Conservation (phyloP, 805 yeast genomes). For the Komagataella ulmi region DNA sequence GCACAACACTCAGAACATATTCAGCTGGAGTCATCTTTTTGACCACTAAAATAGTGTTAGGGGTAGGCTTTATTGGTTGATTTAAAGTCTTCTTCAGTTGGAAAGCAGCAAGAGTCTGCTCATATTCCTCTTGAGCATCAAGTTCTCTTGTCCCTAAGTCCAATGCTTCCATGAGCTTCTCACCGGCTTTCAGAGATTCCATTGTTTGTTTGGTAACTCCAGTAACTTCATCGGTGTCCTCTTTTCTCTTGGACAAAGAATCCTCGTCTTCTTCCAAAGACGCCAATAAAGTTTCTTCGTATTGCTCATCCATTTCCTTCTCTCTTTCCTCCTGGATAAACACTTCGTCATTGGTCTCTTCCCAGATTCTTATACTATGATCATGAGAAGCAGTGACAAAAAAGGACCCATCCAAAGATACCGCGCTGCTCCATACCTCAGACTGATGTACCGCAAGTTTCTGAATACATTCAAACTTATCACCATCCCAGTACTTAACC, state of each 20-base stretch:
- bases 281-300: constrained; percentile 67
- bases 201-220: constrained; percentile 71
- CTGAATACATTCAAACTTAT: constrained; percentile 88
- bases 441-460: constrained; percentile 76
- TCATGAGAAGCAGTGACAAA: constrained; percentile 85
- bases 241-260: constrained; percentile 21
- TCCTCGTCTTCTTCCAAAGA: constrained; percentile 49
- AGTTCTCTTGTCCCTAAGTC: constrained; percentile 71
- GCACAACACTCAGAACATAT: constrained; percentile 62
- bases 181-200: constrained; percentile 92
- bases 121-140: constrained; percentile 38
- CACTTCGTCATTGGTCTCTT: constrained; percentile 87
- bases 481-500: constrained; percentile 97
- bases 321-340: constrained; percentile 95
- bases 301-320: constrained; percentile 84
- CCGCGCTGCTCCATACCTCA: constrained; percentile 89
- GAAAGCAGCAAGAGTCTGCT: constrained; percentile 20
- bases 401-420: constrained; percentile 57
- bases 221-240: constrained; percentile 36
- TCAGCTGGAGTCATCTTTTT: constrained; percentile 59
- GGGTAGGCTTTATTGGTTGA: constrained; percentile 46
- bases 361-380: constrained; percentile 88
- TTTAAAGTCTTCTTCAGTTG: constrained; percentile 28
- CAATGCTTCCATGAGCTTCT: constrained; percentile 80
- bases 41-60: constrained; percentile 64